Base-by-base conservation (phyloP, 148 eudicot genomes). In the Talinum fruticosum region DNA sequence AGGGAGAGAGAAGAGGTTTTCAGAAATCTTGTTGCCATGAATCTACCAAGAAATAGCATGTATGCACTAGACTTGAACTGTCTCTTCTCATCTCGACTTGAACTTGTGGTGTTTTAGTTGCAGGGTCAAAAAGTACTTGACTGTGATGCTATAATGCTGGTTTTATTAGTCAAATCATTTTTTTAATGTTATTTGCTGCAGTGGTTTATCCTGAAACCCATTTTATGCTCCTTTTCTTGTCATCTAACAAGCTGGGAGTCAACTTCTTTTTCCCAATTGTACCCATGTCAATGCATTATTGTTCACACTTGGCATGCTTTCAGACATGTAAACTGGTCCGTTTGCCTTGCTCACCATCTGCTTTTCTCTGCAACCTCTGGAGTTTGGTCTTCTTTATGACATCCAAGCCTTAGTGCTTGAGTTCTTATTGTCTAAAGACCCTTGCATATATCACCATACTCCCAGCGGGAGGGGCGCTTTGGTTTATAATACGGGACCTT, bases 21-120 rank as follows among this genome's bases (percentile, higher is more conserved):
- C 89, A 91, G 86, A 76, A 96, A 96, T 87, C 84, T 96, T 84
- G 89, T 89, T 78, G 90, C 98, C 87, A 86, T 96, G 98, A 96
- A 96, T 90, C 91, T 96, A 73, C 98, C 99, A 24, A 90, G 99
- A 86, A 96, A 93, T 85, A 93, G 91, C 93, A 87, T 96, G 99
- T 96, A 96, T 32, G 97, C 90, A 30, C 16, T 45, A 8, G 69
- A 32, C 78, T 76, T 71, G 13, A 37, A 15, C 13, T 72, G 49
- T 79, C 32, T 53, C 57, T 14, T 79, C 30, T 47, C 49, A 45
- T 16, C 2, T 15, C 15, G 1, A 66, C 75, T 54, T 30, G 57
- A 36, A 24, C 38, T 8, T 59, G 44, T 38, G 14, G 30, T 61
- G 34, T 45, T 13, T 51, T 71, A 34, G 41, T 68, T 36, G 64